Conservation (phyloP, 2,329 filamentous ascomycete genomes). For the Fusarium sacchari region DNA sequence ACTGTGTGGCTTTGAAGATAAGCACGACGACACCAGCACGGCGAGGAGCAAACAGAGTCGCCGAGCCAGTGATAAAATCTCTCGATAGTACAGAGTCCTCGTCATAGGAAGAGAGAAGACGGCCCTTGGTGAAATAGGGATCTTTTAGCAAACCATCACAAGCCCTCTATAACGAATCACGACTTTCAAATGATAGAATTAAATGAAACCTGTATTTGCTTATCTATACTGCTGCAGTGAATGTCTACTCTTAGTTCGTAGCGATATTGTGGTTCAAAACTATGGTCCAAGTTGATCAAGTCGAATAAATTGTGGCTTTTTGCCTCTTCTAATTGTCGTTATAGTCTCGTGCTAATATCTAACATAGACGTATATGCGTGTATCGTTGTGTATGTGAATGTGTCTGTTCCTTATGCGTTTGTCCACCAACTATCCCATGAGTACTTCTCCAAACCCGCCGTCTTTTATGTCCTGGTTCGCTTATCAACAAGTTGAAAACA, state of each 20-base stretch:
- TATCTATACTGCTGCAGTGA: not conserved
- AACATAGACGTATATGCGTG: conserved; percentile 3
- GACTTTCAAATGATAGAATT: not conserved
- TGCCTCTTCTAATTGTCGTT: conserved; percentile 13
- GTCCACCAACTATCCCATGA: conserved; percentile 2
- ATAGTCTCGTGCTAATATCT: conserved; percentile 6
- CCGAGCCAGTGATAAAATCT: conserved; percentile 24
- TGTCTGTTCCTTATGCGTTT: conserved; percentile 1
- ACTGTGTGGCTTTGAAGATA: conserved; percentile 61
- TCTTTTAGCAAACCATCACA: not conserved
- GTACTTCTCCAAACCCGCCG: not conserved
- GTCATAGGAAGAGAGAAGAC: not conserved
- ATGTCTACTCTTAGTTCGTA: not conserved
- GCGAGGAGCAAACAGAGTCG: conserved; percentile 24
- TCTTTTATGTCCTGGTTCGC: conserved; percentile 14
- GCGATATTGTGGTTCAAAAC: not conserved
- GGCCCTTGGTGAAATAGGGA: not conserved
- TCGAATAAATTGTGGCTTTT: not conserved
- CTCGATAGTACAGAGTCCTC: conserved; percentile 12
- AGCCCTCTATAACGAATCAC: not conserved
- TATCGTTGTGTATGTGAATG: conserved; percentile 14
- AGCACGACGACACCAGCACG: conserved; percentile 1
- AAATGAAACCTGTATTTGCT: not conserved
- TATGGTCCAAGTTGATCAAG: not conserved
- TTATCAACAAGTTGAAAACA: conserved; percentile 1